These are phyloP conservation scores for Neurospora hispaniola DNA, from an alignment of 495 filamentous ascomycete species.

Conservation along the genomic window DNA sequence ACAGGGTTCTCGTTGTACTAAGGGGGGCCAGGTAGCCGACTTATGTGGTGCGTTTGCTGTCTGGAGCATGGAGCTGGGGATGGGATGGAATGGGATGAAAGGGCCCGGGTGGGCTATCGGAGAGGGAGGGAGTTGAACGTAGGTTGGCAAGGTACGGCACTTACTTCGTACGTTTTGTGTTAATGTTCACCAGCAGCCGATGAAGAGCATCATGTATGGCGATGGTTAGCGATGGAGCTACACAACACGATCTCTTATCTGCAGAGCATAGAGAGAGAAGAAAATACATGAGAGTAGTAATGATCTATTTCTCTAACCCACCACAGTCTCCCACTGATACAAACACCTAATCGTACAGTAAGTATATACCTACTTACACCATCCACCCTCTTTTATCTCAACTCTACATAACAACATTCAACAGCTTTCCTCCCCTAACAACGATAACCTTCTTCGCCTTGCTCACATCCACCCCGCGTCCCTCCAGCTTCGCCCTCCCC, in stretches of 20 bases:
- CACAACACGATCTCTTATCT: no score
- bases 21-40: background rate
- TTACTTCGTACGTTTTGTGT: background rate
- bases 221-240: no score
- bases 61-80: background rate
- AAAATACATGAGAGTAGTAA: background rate
- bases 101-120: background rate
- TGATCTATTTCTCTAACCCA: background rate
- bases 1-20: background rate
- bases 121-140: background rate
- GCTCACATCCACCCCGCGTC: constrained; percentile 21
- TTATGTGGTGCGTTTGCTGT: background rate
- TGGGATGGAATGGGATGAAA: background rate
- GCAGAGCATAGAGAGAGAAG: no score
- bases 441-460: constrained; percentile 41
- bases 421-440: constrained; percentile 39
- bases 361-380: background rate
- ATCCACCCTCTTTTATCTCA: background rate
- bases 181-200: background rate
- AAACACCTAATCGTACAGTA: background rate
- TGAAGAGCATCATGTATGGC: no score
- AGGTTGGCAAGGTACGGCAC: background rate
- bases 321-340: background rate
- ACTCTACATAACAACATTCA: constrained; percentile 46
- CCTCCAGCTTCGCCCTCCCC: constrained; percentile 39